A percentile compares a stretch with the other conserved stretches of the same genome.
Conservation (phyloP, 2,329 filamentous ascomycete genomes). For the Stagonosporopsis tanaceti region DNA sequence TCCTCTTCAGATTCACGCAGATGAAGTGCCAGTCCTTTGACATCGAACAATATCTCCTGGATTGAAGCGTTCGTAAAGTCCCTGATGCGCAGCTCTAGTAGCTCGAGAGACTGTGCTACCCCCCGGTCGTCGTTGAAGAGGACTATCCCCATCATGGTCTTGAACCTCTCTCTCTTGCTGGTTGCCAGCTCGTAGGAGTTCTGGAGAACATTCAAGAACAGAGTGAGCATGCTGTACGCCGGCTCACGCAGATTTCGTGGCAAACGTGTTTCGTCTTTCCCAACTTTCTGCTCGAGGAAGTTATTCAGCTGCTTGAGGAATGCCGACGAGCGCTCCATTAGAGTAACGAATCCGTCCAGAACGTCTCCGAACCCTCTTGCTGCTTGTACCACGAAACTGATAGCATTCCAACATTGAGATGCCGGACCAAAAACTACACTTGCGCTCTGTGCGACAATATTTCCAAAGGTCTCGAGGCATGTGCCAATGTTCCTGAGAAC, state of each 20-base stretch:
- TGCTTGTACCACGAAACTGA: slow-evolving; percentile 23
- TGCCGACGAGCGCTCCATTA: slow-evolving; percentile 26
- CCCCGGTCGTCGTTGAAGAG: slow-evolving; percentile 21
- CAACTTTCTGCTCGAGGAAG: slow-evolving; percentile 6
- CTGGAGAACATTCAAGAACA: slow-evolving; percentile 4
- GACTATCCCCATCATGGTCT: slow-evolving; percentile 9
- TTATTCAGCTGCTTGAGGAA: slow-evolving; percentile 21
- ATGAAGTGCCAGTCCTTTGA: slow-evolving; percentile 1
- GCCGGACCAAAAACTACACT: slow-evolving; percentile 19
- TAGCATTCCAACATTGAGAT: slow-evolving; percentile 28
- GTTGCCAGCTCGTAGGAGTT: slow-evolving; percentile 22
- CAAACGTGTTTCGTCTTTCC: background rate
- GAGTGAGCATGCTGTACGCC: slow-evolving; percentile 1
- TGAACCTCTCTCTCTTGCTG: slow-evolving; percentile 18
- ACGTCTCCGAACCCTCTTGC: slow-evolving; percentile 9
- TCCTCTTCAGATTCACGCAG: background rate
- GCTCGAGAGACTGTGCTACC: slow-evolving; percentile 13
- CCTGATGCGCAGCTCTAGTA: slow-evolving; percentile 9
- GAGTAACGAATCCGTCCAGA: slow-evolving; percentile 23
- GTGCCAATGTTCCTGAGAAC: slow-evolving; percentile 11
- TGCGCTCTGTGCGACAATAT: slow-evolving; percentile 14
- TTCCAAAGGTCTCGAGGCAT: slow-evolving; percentile 18
- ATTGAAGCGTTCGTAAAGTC: slow-evolving; percentile 6
- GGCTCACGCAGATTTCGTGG: slow-evolving; percentile 1
- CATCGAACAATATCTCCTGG: background rate